Conservation (phyloP, 2,329 filamentous ascomycete species). For the Harringtonia aguacate region DNA sequence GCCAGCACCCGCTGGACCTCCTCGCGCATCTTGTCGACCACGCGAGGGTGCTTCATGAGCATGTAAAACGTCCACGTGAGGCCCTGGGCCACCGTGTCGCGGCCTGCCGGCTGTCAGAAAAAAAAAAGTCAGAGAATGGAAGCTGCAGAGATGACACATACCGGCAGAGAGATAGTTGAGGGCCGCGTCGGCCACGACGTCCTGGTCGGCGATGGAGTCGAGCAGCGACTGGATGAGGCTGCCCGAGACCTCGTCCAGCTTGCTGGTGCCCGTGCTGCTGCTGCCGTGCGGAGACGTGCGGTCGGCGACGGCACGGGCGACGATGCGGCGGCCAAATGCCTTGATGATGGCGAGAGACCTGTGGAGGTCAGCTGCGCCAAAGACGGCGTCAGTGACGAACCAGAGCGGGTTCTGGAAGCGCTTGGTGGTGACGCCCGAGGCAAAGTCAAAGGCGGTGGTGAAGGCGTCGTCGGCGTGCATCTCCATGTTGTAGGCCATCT, state of each 20-base stretch:
- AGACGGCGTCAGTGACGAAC: constrained; percentile 41
- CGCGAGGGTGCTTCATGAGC: constrained; percentile 38
- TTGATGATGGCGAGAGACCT: constrained; percentile 31
- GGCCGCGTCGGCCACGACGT: constrained; percentile 52
- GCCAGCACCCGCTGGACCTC: constrained; percentile 25
- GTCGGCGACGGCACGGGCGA: constrained; percentile 39
- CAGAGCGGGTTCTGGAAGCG: constrained; percentile 58
- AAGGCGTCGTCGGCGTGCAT: constrained; percentile 53
- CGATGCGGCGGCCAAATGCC: constrained; percentile 45
- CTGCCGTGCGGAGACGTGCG: constrained; percentile 13
- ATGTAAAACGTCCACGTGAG: constrained; percentile 55
- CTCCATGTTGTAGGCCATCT: constrained; percentile 59
- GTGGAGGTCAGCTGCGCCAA: constrained; percentile 36
- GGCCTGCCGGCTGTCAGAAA: constrained; percentile 22
- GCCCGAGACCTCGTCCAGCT: constrained; percentile 33
- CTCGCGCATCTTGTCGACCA: constrained; percentile 27
- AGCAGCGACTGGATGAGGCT: constrained; percentile 51
- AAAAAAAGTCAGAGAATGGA: background rate
- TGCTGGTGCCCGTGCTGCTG: background rate
- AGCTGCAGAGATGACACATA: constrained; percentile 11
- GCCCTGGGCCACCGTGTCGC: constrained; percentile 55
- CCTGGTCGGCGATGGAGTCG: constrained; percentile 40
- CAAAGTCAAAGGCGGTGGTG: constrained; percentile 49
- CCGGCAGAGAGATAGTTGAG: constrained; percentile 56
- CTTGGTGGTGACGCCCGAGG: constrained; percentile 47